Base-by-base conservation (phyloP, 257 asterid species). In the Apocynum venetum region DNA sequence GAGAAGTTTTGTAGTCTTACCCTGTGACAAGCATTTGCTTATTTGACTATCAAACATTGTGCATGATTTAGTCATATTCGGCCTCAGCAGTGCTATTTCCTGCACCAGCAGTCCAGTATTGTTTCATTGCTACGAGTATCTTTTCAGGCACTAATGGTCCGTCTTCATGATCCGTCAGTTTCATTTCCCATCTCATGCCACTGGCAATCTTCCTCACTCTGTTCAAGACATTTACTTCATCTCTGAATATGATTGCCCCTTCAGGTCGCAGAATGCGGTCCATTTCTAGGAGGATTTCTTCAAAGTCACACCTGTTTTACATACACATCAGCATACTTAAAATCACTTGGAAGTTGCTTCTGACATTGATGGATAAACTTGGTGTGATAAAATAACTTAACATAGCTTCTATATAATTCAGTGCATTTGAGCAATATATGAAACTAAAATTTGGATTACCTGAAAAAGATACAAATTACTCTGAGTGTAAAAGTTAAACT, bases 111-210 rank as follows among this genome's bases (percentile, higher is more conserved):
- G 89, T 92, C 90, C 93, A 81, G 70, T 94, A 94, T 65, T 82
- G 94, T 46, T 94, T 92, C 0, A 87, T 89, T 1, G 93, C 97
- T 8, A 94, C 65, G 14, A 94, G 89, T 77, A 92, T 86, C 77
- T 94, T 94, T 87, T 92, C 91, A 10, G 98, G 96, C 55, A 94
- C 98, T 13, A 94, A 82, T 17, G 98, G 98, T 10, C 98, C 97
- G 56, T 92, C 97, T 77, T 94, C 97, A 36, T 94, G 98, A 82
- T 94, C 98, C 78, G 85, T 44, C 91, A 94, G 80, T 80, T 87
- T 94, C 2, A 78, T 61, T 15, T 89, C 94, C 97, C 97, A 94
- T 84, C 97, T 86, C 97, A 94, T 88, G 14, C 97, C 97, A 61
- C 86, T 77, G 0, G 86, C 91, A 4, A 94, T 87, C 76, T 89